phyloP scores from a whole-genome alignment of 2,329 filamentous ascomycete genomes.

The Blumeria graminis region DNA sequence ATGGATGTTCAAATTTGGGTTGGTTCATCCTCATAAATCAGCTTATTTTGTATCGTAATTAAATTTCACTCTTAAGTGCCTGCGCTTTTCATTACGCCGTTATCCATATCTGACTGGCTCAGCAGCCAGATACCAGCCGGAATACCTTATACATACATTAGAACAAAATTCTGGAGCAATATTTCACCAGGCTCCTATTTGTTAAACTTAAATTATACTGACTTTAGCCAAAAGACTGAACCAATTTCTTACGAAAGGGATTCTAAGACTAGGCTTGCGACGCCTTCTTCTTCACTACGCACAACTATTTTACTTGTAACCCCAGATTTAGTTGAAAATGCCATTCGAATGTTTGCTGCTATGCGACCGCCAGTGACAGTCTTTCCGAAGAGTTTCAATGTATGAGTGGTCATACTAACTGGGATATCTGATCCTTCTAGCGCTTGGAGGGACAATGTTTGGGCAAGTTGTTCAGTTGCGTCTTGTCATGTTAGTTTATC shows the following conservation, averaged over 20 bases:
- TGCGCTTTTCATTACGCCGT: too few species aligned
- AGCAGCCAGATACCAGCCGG: too few species aligned
- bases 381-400: slow-evolving; percentile 89
- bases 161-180: too few species aligned
- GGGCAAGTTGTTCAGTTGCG: slow-evolving; percentile 74
- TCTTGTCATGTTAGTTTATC: slow-evolving; percentile 26
- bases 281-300: slow-evolving; percentile 75
- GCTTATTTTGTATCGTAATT: too few species aligned
- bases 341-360: slow-evolving; percentile 74
- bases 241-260: slow-evolving; percentile 34
- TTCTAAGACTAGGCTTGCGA: slow-evolving; percentile 63
- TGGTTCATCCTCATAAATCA: too few species aligned
- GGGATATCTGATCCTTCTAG: slow-evolving; percentile 86
- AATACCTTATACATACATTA: too few species aligned
- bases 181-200: too few species aligned
- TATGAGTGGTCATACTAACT: slow-evolving; percentile 71
- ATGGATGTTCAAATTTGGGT: too few species aligned
- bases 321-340: slow-evolving; percentile 72
- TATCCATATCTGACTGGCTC: too few species aligned
- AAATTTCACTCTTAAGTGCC: too few species aligned
- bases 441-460: slow-evolving; percentile 71
- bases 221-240: not conserved
- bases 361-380: slow-evolving; percentile 78
- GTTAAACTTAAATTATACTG: too few species aligned
- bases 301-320: slow-evolving; percentile 92